A percentile compares a stretch with the other conserved stretches of the same genome.
phyloP scores from a whole-genome alignment of 164 flowering plant genomes.

The Magnolia sinica region DNA sequence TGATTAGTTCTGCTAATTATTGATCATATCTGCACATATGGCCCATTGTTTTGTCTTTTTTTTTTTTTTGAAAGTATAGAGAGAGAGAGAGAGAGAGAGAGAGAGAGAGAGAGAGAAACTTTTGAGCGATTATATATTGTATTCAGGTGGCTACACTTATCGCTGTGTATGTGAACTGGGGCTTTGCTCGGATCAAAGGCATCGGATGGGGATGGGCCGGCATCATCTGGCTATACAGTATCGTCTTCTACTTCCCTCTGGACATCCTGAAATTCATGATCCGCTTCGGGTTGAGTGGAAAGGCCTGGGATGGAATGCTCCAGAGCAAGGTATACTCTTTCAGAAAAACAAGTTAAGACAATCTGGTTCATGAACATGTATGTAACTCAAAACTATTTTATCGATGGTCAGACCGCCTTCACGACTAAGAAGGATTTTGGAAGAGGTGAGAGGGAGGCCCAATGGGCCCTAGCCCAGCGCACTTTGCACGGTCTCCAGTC shows the following conservation, averaged over 20 bases:
- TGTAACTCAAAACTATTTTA: not conserved
- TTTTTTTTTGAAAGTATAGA: no score
- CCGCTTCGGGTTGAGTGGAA: slow-evolving; percentile 51
- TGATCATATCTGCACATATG: no score
- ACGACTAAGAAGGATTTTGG: slow-evolving; percentile 82
- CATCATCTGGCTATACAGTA: slow-evolving; percentile 61
- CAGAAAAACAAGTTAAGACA: not conserved
- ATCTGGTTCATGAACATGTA: not conserved
- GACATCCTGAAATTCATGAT: slow-evolving; percentile 65
- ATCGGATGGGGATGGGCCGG: slow-evolving; percentile 91
- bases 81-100: no score
- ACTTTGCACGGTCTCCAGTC: slow-evolving; percentile 66
- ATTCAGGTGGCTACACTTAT: slow-evolving; percentile 56
- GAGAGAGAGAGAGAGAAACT: no score
- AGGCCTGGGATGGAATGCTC: slow-evolving; percentile 57
- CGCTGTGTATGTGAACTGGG: slow-evolving; percentile 64
- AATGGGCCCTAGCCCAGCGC: slow-evolving; percentile 80
- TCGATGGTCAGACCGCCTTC: slow-evolving; percentile 57
- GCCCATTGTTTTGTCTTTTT: no score
- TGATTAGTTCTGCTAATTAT: no score
- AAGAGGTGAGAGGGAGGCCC: slow-evolving; percentile 80
- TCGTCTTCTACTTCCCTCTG: slow-evolving; percentile 68
- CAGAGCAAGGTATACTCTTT: slow-evolving; percentile 44
- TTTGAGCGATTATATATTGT: not conserved
- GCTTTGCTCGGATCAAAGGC: slow-evolving; percentile 55